Evolutionary conservation across 306 rosid species (phyloP), one percentile per base, ranked within the genome.

Genomic region (Cicer pinnatifidum): DNA sequence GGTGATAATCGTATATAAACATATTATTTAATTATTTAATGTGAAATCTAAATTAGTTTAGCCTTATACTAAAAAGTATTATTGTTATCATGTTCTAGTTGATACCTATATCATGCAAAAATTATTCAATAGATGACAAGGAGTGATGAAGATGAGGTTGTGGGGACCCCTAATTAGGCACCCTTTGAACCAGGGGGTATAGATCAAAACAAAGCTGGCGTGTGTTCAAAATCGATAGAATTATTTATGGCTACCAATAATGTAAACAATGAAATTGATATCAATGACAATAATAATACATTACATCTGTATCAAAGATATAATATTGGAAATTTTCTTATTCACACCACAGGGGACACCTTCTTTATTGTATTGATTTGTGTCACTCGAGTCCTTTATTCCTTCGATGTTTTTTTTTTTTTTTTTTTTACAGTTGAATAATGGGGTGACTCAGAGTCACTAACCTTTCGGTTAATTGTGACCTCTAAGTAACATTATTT

Each of bases 211-310:
- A 48, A 48, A 59, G 1, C 5, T 41, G 63, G 41, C 60, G 67
- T 74, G 70, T 20, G 40, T 50, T 23, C 57, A 19, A 12, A 52
- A 50, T n/a, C 28, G 2, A 75, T 45, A 38, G 8, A 47, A 43
- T 12, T 75, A 10, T 35, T 11, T 62, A 81, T 62, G 69, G 62
- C 68, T 65, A 65, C 66, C 61, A 82, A 77, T 72, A 71, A 82
- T 72, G 57, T 67, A 72, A 65, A 15, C 35, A 35, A 76, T 8
- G 62, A 45, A 61, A 76, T 69, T 10, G 71, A 56, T 50, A 35
- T 47, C 43, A 15, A 9, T 82, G 72, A 67, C 19, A 76, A 72
- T 50, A 23, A 81, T 58, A 57, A 48, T 10, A 47, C 54, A 4
- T 54, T 51, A 56, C 41, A 58, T 50, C 66, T 33, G 52, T 71